phyloP scores from a whole-genome alignment of 495 filamentous ascomycete species.

The Terfezia claveryi region DNA sequence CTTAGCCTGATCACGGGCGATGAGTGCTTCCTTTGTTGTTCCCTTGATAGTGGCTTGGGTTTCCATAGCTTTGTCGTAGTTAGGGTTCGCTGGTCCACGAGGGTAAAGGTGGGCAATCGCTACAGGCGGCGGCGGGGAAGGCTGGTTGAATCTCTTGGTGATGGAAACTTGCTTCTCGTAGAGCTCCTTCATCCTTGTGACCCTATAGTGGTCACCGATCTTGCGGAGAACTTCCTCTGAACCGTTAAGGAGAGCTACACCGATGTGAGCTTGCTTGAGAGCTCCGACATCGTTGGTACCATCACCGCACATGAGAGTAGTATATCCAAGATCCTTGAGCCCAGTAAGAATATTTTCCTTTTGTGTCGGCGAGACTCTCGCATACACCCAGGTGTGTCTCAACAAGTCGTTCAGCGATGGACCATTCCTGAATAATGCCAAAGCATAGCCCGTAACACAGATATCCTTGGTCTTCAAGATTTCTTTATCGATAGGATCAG shows the following conservation, averaged over 20 bases:
- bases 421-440: slow-evolving; percentile 72
- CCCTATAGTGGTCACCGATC: slow-evolving; percentile 80
- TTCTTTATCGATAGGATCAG: slow-evolving; percentile 52
- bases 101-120: slow-evolving; percentile 90
- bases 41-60: slow-evolving; percentile 57
- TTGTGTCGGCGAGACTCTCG: slow-evolving; percentile 91
- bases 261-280: slow-evolving; percentile 94
- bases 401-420: slow-evolving; percentile 48
- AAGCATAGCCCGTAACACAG: slow-evolving; percentile 85
- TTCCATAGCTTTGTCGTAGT: slow-evolving; percentile 82
- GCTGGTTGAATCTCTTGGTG: slow-evolving; percentile 87
- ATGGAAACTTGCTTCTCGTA: slow-evolving; percentile 87
- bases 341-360: slow-evolving; percentile 86
- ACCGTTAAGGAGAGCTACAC: slow-evolving; percentile 87
- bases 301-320: slow-evolving; percentile 95
- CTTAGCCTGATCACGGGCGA: slow-evolving; percentile 19
- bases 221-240: slow-evolving; percentile 72
- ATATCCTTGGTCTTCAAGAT: slow-evolving; percentile 78
- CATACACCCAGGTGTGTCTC: slow-evolving; percentile 90
- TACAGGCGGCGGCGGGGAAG: slow-evolving; percentile 64
- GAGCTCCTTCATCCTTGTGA: slow-evolving; percentile 91
- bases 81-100: slow-evolving; percentile 75
- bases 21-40: slow-evolving; percentile 24
- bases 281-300: slow-evolving; percentile 97
- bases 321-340: slow-evolving; percentile 89